Evolutionary conservation across 2,329 filamentous ascomycete genomes (phyloP).

Genomic region (Sporothrix dimorphospora): DNA sequence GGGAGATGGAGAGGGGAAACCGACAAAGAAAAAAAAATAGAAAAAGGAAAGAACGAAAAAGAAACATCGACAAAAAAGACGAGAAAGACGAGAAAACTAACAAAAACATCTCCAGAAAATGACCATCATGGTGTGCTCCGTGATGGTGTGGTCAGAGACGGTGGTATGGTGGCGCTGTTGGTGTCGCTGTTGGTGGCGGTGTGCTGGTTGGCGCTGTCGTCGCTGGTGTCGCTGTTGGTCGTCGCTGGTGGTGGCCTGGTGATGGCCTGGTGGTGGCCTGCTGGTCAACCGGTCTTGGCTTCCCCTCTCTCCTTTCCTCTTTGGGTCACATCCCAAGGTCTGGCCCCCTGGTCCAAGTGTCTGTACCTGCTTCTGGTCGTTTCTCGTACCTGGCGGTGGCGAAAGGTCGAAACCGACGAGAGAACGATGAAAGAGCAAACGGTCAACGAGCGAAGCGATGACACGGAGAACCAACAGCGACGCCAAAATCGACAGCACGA

Average conservation of each 20-base stretch:
- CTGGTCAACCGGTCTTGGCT: not conserved
- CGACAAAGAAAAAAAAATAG: not conserved
- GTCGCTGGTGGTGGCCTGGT: not conserved
- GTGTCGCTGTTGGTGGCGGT: not conserved
- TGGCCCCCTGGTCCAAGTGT: not conserved
- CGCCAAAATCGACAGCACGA: not conserved
- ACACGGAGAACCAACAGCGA: not conserved
- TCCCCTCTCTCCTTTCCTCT: conserved; percentile 7
- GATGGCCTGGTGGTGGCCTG: not conserved
- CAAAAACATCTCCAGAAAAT: not conserved
- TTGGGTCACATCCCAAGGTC: not conserved
- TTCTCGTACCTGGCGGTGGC: conserved; percentile 19
- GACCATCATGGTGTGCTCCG: too few species aligned
- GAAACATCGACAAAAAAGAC: not conserved
- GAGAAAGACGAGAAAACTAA: not conserved
- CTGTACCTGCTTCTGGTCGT: conserved; percentile 20
- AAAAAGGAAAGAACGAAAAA: not conserved
- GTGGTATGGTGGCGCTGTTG: not conserved
- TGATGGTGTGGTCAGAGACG: not conserved
- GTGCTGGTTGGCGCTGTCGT: not conserved
- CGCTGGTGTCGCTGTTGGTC: not conserved
- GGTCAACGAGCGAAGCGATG: not conserved
- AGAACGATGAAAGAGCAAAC: too few species aligned
- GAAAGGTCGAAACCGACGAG: too few species aligned
- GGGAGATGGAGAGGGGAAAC: not conserved